These are phyloP conservation scores for Trichoderma semiorbis DNA, from an alignment of 2,329 filamentous ascomycete genomes.

Conservation along the genomic window DNA sequence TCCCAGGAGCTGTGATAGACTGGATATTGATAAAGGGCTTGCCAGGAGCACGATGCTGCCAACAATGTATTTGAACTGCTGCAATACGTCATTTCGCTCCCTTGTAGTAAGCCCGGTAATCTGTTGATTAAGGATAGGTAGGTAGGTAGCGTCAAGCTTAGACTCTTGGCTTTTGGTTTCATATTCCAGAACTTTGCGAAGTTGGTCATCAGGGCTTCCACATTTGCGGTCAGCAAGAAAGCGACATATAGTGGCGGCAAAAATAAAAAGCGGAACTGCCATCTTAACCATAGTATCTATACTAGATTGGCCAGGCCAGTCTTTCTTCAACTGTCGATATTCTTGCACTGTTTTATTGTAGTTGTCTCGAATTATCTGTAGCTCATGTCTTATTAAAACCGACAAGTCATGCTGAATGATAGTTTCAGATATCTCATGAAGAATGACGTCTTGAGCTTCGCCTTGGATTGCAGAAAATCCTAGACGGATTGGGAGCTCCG, in stretches of 20 bases:
- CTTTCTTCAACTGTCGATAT: neutral
- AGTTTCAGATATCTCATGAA: neutral
- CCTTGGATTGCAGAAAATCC: slow-evolving; percentile 32
- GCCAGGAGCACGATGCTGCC: slow-evolving; percentile 32
- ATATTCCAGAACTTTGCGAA: slow-evolving; percentile 26
- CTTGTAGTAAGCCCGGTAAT: neutral
- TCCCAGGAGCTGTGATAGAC: slow-evolving; percentile 29
- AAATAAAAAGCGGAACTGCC: slow-evolving; percentile 36
- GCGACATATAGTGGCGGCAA: slow-evolving; percentile 32
- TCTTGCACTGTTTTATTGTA: neutral
- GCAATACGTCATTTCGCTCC: slow-evolving; percentile 17
- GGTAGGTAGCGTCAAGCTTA: slow-evolving; percentile 21
- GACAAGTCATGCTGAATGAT: neutral
- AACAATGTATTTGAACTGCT: slow-evolving; percentile 30
- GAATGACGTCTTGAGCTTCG: neutral
- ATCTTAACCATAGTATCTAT: slow-evolving; percentile 24
- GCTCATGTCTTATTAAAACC: neutral
- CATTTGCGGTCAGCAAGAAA: slow-evolving; percentile 26
- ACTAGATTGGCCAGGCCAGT: slow-evolving; percentile 13
- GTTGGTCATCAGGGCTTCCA: slow-evolving; percentile 22
- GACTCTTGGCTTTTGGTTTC: slow-evolving; percentile 13
- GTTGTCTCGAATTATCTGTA: neutral
- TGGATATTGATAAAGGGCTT: slow-evolving; percentile 28
- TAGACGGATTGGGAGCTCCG: slow-evolving; percentile 36
- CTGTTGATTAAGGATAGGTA: slow-evolving; percentile 20